Percentiles rank a stretch among this genome's conserved stretches.
Evolutionary conservation across 2,329 filamentous ascomycete species (phyloP).

Genomic region (Claviceps pazoutovae): DNA sequence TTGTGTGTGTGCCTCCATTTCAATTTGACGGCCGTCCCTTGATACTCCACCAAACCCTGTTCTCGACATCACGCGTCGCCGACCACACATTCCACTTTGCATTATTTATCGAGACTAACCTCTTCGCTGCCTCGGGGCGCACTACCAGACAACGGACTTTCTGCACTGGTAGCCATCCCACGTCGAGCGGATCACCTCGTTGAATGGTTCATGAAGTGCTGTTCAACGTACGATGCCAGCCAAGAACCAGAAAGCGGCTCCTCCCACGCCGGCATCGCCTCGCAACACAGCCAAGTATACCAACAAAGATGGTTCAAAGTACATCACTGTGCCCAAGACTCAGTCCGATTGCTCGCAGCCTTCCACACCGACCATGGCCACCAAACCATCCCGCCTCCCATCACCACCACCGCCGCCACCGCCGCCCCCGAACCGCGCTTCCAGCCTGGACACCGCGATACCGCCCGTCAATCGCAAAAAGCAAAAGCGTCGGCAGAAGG

Average conservation of each 20-base stretch:
- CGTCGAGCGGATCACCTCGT: slow-evolving; percentile 12
- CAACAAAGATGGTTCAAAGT: slow-evolving; percentile 57
- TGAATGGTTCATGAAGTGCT: slow-evolving; percentile 22
- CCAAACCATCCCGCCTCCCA: slow-evolving; percentile 15
- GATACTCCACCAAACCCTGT: slow-evolving; percentile 4
- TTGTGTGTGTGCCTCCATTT: slow-evolving; percentile 21
- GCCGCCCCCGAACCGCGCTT: slow-evolving; percentile 12
- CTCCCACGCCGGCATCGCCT: slow-evolving; percentile 36
- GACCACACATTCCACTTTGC: neutral
- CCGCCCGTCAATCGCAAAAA: slow-evolving; percentile 76
- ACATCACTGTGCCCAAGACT: slow-evolving; percentile 49
- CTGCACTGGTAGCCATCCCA: neutral
- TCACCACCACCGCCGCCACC: neutral
- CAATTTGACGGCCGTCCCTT: slow-evolving; percentile 19
- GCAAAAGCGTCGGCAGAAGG: slow-evolving; percentile 82
- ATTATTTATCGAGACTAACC: slow-evolving; percentile 1
- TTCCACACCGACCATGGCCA: slow-evolving; percentile 33
- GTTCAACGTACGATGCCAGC: slow-evolving; percentile 32
- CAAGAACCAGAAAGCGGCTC: slow-evolving; percentile 36
- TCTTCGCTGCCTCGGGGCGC: neutral
- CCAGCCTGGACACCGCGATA: slow-evolving; percentile 19
- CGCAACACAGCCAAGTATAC: slow-evolving; percentile 46
- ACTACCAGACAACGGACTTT: neutral
- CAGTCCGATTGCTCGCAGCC: slow-evolving; percentile 40
- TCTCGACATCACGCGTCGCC: slow-evolving; percentile 2